phyloP scores from a whole-genome alignment of 805 yeast genomes.

The Brettanomyces sp. region DNA sequence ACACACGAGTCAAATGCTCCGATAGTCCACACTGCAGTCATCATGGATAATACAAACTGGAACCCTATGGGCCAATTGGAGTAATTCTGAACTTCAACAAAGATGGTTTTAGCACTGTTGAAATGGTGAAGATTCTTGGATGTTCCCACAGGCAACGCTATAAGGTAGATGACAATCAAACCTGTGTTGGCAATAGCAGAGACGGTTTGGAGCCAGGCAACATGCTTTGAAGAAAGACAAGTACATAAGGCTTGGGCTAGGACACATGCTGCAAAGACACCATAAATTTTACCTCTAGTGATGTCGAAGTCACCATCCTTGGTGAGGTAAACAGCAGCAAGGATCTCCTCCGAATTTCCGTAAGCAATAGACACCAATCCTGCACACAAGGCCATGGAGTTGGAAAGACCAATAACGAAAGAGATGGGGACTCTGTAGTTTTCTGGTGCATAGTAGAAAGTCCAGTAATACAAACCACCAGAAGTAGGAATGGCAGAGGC shows the following conservation, averaged over 20 bases:
- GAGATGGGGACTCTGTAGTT: conserved; percentile 41
- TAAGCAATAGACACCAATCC: conserved; percentile 62
- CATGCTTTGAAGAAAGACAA: conserved; percentile 44
- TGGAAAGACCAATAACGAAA: conserved; percentile 57
- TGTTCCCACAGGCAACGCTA: conserved; percentile 60
- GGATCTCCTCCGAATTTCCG: conserved; percentile 53
- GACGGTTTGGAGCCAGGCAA: conserved; percentile 51
- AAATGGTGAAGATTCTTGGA: conserved; percentile 25
- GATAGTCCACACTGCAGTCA: conserved; percentile 70
- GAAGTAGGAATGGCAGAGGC: conserved; percentile 67
- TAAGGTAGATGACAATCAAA: conserved; percentile 44
- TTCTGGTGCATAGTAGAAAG: conserved; percentile 57
- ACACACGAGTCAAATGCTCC: conserved; percentile 67
- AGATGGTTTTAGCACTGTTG: conserved; percentile 44
- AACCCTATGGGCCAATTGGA: conserved; percentile 54
- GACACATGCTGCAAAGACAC: conserved; percentile 56
- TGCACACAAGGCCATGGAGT: conserved; percentile 56
- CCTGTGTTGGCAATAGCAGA: conserved; percentile 47
- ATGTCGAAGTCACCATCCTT: conserved; percentile 47
- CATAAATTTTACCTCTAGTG: conserved; percentile 47
- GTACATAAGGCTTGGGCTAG: conserved; percentile 43
- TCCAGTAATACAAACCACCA: conserved; percentile 68
- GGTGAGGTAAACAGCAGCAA: conserved; percentile 45
- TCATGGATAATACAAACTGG: conserved; percentile 36
- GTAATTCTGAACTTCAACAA: conserved; percentile 40